A percentile compares a stretch with the other conserved stretches of the same genome.
These are phyloP conservation scores for Musa itinerans DNA, from an alignment of 176 grass and related monocot species.

Conservation along the genomic window DNA sequence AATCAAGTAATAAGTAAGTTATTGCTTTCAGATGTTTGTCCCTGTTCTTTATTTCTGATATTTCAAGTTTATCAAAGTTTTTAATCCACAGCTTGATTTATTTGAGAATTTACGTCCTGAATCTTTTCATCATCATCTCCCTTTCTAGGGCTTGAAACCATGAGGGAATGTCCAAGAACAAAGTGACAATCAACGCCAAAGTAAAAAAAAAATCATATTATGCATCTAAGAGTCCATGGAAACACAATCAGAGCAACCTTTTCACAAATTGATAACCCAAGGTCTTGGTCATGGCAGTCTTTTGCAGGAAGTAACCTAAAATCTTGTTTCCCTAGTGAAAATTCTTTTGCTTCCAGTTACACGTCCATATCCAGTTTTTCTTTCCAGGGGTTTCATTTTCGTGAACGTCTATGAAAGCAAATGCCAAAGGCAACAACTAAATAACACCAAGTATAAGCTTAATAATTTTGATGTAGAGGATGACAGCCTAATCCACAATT, in stretches of 20 bases:
- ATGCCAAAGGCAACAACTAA: no score
- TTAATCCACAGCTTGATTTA: not conserved
- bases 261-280: not conserved
- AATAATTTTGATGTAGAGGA: no score
- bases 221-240: not conserved
- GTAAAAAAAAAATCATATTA: not conserved
- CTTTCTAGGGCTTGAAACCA: slow-evolving; percentile 1
- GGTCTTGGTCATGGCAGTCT: not conserved
- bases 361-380: no score
- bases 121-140: slow-evolving; percentile 8
- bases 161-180: not conserved
- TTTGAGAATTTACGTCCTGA: not conserved
- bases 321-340: not conserved
- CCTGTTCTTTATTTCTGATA: slow-evolving; percentile 13
- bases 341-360: no score
- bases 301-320: not conserved
- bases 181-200: not conserved
- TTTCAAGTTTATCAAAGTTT: not conserved
- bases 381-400: no score
- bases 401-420: no score
- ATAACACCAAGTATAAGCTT: no score
- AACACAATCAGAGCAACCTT: not conserved
- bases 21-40: not conserved
- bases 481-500: no score
- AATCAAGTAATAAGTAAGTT: no score